These are phyloP conservation scores for Lepidium sativum DNA, from an alignment of 345 rosid genomes.

Conservation along the genomic window DNA sequence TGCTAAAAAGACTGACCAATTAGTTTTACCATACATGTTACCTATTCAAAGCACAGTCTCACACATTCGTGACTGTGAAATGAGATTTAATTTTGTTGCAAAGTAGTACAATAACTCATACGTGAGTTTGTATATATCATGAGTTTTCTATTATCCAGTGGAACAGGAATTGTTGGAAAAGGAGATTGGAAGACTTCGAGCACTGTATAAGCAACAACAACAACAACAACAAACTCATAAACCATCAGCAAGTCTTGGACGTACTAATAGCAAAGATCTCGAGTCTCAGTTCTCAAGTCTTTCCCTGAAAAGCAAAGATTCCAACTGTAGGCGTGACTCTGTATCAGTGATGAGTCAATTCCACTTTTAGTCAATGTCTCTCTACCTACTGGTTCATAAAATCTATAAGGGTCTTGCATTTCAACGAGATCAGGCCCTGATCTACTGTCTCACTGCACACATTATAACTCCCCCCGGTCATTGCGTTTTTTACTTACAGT, in stretches of 20 bases:
- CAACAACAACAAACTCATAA: constrained; percentile 48
- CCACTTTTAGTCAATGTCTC: constrained; percentile 37
- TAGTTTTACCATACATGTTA: neutral
- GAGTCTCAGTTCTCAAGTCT: constrained; percentile 85
- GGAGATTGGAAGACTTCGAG: constrained; percentile 76
- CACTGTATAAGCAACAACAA: constrained; percentile 67
- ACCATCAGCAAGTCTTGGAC: constrained; percentile 63
- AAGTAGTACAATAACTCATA: neutral
- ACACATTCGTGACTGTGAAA: neutral
- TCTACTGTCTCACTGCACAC: neutral
- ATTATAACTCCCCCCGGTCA: neutral
- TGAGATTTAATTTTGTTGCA: neutral
- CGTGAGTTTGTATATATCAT: neutral
- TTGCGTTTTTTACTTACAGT: constrained; percentile 1
- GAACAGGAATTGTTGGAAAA: constrained; percentile 95
- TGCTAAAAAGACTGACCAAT: neutral
- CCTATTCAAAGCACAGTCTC: neutral
- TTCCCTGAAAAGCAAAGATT: constrained; percentile 63
- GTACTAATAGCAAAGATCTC: constrained; percentile 61
- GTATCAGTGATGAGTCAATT: constrained; percentile 59
- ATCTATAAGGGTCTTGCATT: neutral
- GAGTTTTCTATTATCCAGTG: constrained; percentile 47
- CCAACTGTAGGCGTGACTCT: constrained; percentile 51
- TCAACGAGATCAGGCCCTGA: neutral
- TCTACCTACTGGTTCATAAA: constrained; percentile 1